Conservation (phyloP, 2,329 filamentous ascomycete genomes). For the Chaetothyriales sp. region DNA sequence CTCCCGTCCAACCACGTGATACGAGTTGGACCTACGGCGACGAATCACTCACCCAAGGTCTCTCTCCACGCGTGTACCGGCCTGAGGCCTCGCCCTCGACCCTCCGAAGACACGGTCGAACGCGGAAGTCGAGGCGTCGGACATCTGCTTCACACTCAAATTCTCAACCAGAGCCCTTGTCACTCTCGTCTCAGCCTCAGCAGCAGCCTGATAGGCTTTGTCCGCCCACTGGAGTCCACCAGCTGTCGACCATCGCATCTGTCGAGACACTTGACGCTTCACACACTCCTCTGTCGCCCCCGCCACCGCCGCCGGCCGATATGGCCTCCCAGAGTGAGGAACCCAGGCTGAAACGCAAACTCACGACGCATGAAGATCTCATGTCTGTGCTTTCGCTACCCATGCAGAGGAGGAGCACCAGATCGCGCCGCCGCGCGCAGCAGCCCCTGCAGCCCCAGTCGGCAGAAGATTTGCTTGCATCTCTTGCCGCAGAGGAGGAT, state of each 20-base stretch:
- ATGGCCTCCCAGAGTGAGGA: constrained; percentile 20
- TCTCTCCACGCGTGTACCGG: neutral
- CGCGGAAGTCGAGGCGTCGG: constrained; percentile 7
- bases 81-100: constrained; percentile 1
- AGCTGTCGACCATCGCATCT: constrained; percentile 46
- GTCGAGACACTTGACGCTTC: constrained; percentile 34
- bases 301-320: constrained; percentile 6
- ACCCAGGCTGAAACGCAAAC: constrained; percentile 50
- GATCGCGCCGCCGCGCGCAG: constrained; percentile 59
- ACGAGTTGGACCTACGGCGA: neutral
- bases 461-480: constrained; percentile 61
- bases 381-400: constrained; percentile 75
- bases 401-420: constrained; percentile 50
- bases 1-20: neutral
- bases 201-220: constrained; percentile 26
- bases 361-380: constrained; percentile 86
- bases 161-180: constrained; percentile 1
- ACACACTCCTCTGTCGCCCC: constrained; percentile 19
- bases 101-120: constrained; percentile 2
- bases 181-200: neutral
- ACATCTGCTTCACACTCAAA: constrained; percentile 7
- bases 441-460: constrained; percentile 40
- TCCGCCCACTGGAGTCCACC: constrained; percentile 39
- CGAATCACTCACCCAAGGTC: neutral
- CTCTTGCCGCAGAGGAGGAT: constrained; percentile 69